Evolutionary conservation across 306 rosid genomes (phyloP), one percentile per base, ranked within the genome.

Genomic region (Sicyos edulis): DNA sequence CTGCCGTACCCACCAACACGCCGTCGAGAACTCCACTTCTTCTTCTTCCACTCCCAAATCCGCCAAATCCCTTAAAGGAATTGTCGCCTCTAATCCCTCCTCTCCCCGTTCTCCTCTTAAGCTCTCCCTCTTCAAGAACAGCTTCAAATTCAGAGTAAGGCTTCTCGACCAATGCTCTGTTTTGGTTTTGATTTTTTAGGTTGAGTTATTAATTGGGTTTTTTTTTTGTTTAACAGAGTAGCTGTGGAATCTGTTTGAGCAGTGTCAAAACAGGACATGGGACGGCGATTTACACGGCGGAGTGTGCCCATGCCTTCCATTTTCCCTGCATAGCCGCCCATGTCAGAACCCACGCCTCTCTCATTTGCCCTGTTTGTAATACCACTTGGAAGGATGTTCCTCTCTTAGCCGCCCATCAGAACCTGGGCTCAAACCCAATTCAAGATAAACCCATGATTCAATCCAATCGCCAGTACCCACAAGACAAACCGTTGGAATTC

Each of bases 231-330:
- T 26, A 3, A 8, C 97, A 93, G 99, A 91, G 89, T 77, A 91
- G 96, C 78, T 93, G 99, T 67, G 97, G 95, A 81, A 87, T 93
- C 72, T 93, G 99, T 78, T 83, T 87, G 87, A 91, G 77, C 44
- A 91, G 89, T 77, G 97, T 93, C 78, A 93, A 91, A 59, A 87
- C 97, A 0, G 99, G 99, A 24, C 99, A 93, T 32, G 96, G 99
- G 9, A 93, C 92, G n/a, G 99, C 99, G 37, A 93, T 93, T 55
- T 93, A 91, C 92, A 93, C 99, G 1, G 99, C 97, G 2, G 99
- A 93, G 77, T 93, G 99, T 24, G 56, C 79, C 5, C 99, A 93
- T 77, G 96, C 99, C 11, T 93, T 93, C 62, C 99, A 93, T 71
- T 93, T 93, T 54, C 97, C 99, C 0, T 91, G 99, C 65, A 88